Base-by-base conservation (phyloP, 2,329 filamentous ascomycete species). In the Graphilbum fragrans region DNA sequence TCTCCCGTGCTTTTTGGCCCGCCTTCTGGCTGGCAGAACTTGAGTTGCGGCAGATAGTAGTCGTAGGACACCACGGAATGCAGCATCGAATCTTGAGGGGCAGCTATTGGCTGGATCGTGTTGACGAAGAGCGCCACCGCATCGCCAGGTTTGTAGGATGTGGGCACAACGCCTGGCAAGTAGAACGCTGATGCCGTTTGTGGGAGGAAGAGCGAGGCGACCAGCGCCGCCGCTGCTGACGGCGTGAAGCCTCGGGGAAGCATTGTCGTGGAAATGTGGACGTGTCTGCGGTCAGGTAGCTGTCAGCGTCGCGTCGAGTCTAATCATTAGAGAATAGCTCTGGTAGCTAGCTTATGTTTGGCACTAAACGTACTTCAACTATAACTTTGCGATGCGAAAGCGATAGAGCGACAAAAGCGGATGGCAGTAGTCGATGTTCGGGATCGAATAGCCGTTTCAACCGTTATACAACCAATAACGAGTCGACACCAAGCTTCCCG, bases 51-150 rank as follows among this genome's bases (percentile, higher is more conserved):
- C 53, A 92, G 79, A 59, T 98, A 98, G 69, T 98, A 96, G 63
- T 96, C 90, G 70, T 85, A 98, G 5, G 90, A 85, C 54, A 96
- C 80, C 41, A 94, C 82, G n/a, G 88, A 93, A 58, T 87, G 86
- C 33, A 96, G 70, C 52, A 86, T 81, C 21, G 82, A 75, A 61
- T 94, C 86, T 49, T 76, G 72, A 45, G 76, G 70, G 34, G 83
- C 82, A 36, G 86, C 79, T 36, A 88, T 78, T 4, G 92, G 90
- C 34, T 86, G 92, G 53, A 98, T 81, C 57, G 81, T 81, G 66
- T 98, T 98, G 60, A 98, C 92, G 55, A 85, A 81, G 38, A 98
- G 74, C 20, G 88, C 86, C 20, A 98, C 92, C 21, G 66, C 66
- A 53, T 92, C 84, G 56, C 79, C 83, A 40, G 69, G 65, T 54